These are phyloP conservation scores for Blastobotrys attinorum DNA, from an alignment of 805 yeast species.

Conservation along the genomic window DNA sequence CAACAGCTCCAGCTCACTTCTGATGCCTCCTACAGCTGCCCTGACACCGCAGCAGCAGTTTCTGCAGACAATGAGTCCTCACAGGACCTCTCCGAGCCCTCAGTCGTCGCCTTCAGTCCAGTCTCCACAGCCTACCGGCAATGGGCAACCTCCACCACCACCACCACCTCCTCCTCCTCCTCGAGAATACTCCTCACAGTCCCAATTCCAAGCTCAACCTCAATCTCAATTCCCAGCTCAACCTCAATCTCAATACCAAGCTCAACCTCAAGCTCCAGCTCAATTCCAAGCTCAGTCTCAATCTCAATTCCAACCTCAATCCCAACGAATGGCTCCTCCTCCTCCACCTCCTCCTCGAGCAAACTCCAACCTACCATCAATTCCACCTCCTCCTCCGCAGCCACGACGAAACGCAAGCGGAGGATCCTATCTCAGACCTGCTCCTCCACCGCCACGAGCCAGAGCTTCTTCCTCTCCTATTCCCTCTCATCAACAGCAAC, in stretches of 20 bases:
- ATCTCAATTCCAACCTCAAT: not conserved
- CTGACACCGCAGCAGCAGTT: not conserved
- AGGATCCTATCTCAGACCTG: constrained; percentile 6
- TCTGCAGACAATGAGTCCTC: not conserved
- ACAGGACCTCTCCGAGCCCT: not conserved
- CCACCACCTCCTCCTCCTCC: constrained; percentile 8
- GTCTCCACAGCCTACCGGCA: constrained; percentile 2
- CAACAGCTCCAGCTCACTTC: not conserved
- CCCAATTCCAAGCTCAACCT: constrained; percentile 1
- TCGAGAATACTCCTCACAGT: no score
- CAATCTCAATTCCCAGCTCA: constrained; percentile 6
- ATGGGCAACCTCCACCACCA: not conserved
- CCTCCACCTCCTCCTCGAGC: constrained; percentile 2
- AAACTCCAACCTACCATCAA: not conserved
- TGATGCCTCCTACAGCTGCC: not conserved
- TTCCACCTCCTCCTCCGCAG: constrained; percentile 1
- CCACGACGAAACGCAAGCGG: constrained; percentile 11
- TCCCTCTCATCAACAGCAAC: not conserved
- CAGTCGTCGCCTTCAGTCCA: not conserved
- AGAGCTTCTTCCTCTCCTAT: not conserved
- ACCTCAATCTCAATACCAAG: constrained; percentile 2
- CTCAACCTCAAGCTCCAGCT: not conserved
- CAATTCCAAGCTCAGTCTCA: constrained; percentile 1
- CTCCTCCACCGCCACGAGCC: constrained; percentile 14
- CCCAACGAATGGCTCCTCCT: constrained; percentile 7